Base-by-base conservation (phyloP, 495 filamentous ascomycete species). In the Cenococcum geophilum region DNA sequence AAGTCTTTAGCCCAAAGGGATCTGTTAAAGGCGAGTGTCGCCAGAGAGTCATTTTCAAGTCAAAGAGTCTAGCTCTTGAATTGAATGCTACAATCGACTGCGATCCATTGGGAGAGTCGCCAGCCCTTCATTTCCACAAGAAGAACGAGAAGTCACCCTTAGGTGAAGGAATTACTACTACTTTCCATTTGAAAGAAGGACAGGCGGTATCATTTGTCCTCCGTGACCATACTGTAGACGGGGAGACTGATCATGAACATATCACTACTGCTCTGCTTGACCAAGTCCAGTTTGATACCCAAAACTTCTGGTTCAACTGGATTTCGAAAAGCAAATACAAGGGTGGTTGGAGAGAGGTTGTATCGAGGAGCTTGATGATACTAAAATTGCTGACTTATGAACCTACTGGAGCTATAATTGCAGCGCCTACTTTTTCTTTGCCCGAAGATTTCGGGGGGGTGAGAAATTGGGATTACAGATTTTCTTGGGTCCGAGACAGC, bases 381-480 rank as follows among this genome's bases (percentile, higher is more conserved):
- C 68, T 89, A 42, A 89, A 89, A 66, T 73, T 89, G 65, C 75
- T 89, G 57, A 88, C 86, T 1, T 89, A 86, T 69, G 80, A 83
- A 59, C 80, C 80, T 0, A 82, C 80, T 0, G 80, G 80, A 23
- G 80, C 80, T 1, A 82, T 82, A 36, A 70, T 83, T 57, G 80
- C 80, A 0, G 72, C 80, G 10, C 80, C 80, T 4, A 83, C 80
- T 0, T 83, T 89, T 63, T 88, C 86, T 1, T 79, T 89, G 16
- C 86, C 86, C 0, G 86, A 89, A 69, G 83, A 86, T 54, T 82
- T 89, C 27, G 86, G 86, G 5, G 86, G 86, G 34, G 73, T 76
- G 14, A 80, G 85, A n/a, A 89, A 89, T 64, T 89, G 86, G 86
- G 86, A 89, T 66, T 89, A 89, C 67, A 79, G 86, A 9, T 89